A percentile compares a stretch with the other conserved stretches of the same genome.
Conservation (phyloP, 2,329 filamentous ascomycete genomes). For the Colletotrichum melonis region DNA sequence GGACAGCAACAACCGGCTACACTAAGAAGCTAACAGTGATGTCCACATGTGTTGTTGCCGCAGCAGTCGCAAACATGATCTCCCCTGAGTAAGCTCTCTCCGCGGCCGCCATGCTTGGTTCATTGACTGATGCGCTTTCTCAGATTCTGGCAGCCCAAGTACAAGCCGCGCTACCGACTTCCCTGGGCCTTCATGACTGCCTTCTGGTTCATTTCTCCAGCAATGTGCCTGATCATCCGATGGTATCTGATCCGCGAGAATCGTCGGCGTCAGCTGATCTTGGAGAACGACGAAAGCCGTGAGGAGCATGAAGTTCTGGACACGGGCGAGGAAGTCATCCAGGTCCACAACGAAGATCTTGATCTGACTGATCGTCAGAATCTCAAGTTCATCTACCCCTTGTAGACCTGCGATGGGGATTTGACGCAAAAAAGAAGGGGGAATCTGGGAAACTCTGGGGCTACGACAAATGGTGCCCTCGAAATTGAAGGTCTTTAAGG, state of each 20-base stretch:
- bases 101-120: not conserved
- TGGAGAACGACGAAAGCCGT: not conserved
- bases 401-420: constrained; percentile 42
- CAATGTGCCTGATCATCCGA: constrained; percentile 40
- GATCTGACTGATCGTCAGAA: constrained; percentile 38
- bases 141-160: constrained; percentile 40
- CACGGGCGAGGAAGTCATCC: not conserved
- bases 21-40: constrained; percentile 40
- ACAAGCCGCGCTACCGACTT: constrained; percentile 38
- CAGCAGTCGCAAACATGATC: constrained; percentile 42
- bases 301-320: not conserved
- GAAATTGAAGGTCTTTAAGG: too few species aligned
- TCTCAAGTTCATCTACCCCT: constrained; percentile 38
- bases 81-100: constrained; percentile 41
- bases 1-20: constrained; percentile 39
- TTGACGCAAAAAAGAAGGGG: too few species aligned
- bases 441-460: too few species aligned
- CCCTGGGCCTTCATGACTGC: constrained; percentile 41
- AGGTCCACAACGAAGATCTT: constrained; percentile 35
- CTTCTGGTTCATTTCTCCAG: constrained; percentile 41
- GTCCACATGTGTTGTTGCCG: constrained; percentile 40
- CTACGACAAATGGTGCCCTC: too few species aligned
- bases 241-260: constrained; percentile 39
- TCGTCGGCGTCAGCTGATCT: constrained; percentile 25
- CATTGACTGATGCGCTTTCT: not conserved